A percentile compares a stretch with the other conserved stretches of the same genome.
Conservation (phyloP, 2,329 filamentous ascomycete genomes). For the Emericellopsis atlantica region DNA sequence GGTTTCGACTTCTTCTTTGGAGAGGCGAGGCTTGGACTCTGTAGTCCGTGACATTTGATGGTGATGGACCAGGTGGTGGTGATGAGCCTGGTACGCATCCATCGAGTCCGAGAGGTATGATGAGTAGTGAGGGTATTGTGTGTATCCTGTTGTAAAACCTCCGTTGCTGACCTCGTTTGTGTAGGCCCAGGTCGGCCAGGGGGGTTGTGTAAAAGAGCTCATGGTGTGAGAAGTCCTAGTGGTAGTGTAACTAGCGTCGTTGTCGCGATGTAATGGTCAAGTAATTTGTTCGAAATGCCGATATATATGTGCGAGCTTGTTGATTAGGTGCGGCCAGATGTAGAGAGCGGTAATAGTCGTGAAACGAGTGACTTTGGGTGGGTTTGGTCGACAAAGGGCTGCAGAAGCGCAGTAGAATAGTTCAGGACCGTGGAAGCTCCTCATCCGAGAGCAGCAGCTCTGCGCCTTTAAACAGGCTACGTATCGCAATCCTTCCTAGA, state of each 20-base stretch:
- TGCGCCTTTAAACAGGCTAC: no score
- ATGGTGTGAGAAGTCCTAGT: slow-evolving; percentile 11
- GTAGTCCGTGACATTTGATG: slow-evolving; percentile 26
- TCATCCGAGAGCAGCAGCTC: no score
- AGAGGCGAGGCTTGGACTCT: slow-evolving; percentile 39
- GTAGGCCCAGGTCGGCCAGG: slow-evolving; percentile 16
- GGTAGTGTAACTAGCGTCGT: neutral
- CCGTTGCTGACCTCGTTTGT: slow-evolving; percentile 10
- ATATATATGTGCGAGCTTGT: neutral
- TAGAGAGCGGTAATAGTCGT: neutral
- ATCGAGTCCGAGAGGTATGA: slow-evolving; percentile 23
- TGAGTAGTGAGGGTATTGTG: slow-evolving; percentile 17
- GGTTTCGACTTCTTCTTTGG: slow-evolving; percentile 45
- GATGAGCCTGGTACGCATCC: slow-evolving; percentile 20
- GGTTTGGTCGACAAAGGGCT: neutral
- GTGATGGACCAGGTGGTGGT: slow-evolving; percentile 22
- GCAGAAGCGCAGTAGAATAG: neutral
- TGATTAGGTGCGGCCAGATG: neutral
- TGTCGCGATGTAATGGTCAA: no score
- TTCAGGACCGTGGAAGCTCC: neutral
- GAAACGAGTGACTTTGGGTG: neutral
- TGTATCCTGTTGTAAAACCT: slow-evolving; percentile 16
- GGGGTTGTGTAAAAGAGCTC: slow-evolving; percentile 18
- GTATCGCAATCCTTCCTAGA: no score
- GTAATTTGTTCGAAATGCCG: no score